Evolutionary conservation across 768 basidiomycete species (phyloP).

Genomic region (Tricholoma sp.): DNA sequence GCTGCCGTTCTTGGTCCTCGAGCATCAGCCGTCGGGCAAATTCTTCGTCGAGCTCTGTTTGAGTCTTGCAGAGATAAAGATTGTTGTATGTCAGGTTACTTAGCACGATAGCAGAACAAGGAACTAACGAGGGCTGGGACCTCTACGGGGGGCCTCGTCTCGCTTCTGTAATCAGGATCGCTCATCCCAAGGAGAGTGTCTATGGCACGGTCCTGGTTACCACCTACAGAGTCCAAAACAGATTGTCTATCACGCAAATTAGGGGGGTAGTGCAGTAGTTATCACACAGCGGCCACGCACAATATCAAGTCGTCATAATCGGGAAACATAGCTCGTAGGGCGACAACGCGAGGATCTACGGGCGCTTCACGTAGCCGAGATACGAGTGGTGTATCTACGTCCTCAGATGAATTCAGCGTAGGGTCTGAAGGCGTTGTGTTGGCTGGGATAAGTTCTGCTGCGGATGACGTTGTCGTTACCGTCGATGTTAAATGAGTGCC

Average conservation of each 20-base stretch:
- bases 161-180: conserved; percentile 65
- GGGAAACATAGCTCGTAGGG: conserved; percentile 68
- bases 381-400: not conserved
- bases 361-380: conserved; percentile 17
- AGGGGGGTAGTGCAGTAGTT: not conserved
- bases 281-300: conserved; percentile 29
- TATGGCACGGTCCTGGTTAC: conserved; percentile 70
- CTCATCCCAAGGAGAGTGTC: conserved; percentile 81
- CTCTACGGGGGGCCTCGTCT: conserved; percentile 23
- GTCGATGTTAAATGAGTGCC: not conserved
- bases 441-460: not conserved
- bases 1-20: conserved; percentile 48
- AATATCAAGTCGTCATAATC: conserved; percentile 73
- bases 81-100: not conserved
- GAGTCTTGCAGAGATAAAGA: conserved; percentile 28
- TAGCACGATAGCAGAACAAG: not conserved
- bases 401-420: not conserved
- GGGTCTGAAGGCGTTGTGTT: not conserved
- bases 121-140: conserved; percentile 24
- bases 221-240: conserved; percentile 67
- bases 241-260: conserved; percentile 39
- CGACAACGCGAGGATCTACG: conserved; percentile 45
- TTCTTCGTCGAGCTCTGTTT: conserved; percentile 75
- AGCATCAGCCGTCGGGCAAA: conserved; percentile 68
- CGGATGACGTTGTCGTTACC: not conserved